These are phyloP conservation scores for Ophiostoma fasciatum DNA, from an alignment of 2,329 filamentous ascomycete species.

Conservation along the genomic window DNA sequence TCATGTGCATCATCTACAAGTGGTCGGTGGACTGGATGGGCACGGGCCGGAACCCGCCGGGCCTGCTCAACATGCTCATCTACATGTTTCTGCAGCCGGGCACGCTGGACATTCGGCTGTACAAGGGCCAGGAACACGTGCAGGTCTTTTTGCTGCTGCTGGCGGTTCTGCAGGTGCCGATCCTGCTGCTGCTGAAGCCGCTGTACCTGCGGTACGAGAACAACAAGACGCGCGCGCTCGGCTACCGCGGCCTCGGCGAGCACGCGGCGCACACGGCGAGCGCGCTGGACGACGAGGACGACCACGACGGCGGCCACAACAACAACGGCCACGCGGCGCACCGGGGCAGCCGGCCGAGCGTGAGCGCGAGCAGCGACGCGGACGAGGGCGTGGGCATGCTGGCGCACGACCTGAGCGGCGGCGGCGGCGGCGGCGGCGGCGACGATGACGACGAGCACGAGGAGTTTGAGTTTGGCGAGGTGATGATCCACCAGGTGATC, in stretches of 20 bases:
- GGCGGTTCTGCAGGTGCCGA: constrained; percentile 73
- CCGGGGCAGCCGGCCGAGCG: constrained; percentile 2
- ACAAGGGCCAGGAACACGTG: constrained; percentile 58
- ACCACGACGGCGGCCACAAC: constrained; percentile 50
- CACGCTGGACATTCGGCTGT: constrained; percentile 56
- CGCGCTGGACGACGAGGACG: constrained; percentile 62
- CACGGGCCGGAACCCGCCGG: constrained; percentile 55
- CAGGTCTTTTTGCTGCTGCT: constrained; percentile 69
- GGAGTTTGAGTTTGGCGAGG: constrained; percentile 92
- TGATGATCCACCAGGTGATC: constrained; percentile 98
- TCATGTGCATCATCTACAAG: constrained; percentile 91
- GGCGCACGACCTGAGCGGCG: constrained; percentile 56
- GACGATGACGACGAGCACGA: constrained; percentile 55
- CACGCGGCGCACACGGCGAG: constrained; percentile 76
- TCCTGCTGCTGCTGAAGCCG: constrained; percentile 88
- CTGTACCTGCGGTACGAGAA: constrained; percentile 90
- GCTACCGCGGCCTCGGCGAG: constrained; percentile 89
- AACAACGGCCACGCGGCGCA: constrained; percentile 44
- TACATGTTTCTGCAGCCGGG: constrained; percentile 97
- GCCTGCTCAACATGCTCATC: constrained; percentile 95
- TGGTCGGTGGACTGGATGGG: constrained; percentile 81
- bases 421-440: constrained; percentile 21
- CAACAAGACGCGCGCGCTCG: constrained; percentile 72
- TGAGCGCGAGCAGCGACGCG: constrained; percentile 42
- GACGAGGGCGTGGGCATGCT: constrained; percentile 79